Conservation (phyloP, 2,329 filamentous ascomycete species). For the Fusarium napiforme region DNA sequence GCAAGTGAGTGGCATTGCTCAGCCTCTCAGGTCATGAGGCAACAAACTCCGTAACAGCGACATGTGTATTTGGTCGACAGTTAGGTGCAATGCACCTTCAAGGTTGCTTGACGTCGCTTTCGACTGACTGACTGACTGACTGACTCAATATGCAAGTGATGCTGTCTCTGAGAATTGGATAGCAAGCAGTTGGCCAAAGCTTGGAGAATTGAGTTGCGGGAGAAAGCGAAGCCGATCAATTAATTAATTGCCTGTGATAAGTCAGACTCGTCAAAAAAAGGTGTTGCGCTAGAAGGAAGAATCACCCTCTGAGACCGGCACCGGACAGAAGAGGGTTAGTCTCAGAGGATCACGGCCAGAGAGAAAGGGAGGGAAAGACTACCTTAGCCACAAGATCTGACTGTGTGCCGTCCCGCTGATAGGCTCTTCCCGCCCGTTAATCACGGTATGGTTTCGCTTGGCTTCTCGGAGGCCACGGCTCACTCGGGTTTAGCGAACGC, state of each 20-base stretch:
- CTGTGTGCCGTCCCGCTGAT: conserved; percentile 38
- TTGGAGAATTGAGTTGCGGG: conserved; percentile 14
- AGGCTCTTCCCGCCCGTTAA: conserved; percentile 38
- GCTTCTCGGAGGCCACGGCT: conserved; percentile 20
- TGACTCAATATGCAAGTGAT: background rate
- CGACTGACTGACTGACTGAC: background rate
- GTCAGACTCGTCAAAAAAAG: conserved; percentile 1
- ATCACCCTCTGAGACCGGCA: conserved; percentile 19
- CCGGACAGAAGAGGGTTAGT: conserved; percentile 30
- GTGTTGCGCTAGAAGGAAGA: conserved; percentile 21
- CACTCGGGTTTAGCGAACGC: conserved; percentile 22
- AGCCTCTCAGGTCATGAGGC: conserved; percentile 5
- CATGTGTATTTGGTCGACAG: background rate
- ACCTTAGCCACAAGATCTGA: conserved; percentile 16
- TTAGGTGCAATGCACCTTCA: background rate
- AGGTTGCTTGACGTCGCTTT: background rate
- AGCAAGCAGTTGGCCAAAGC: background rate
- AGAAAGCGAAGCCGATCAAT: conserved; percentile 26
- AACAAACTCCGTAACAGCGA: background rate
- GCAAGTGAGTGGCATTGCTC: background rate
- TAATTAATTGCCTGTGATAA: conserved; percentile 2
- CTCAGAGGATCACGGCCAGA: conserved; percentile 2
- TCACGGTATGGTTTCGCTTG: conserved; percentile 12
- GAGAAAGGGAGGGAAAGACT: conserved; percentile 9
- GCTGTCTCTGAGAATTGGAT: conserved; percentile 14